Percentiles rank a stretch among this genome's conserved stretches.
Conservation (phyloP, 2,329 filamentous ascomycete species). For the Trichoderma koningii region DNA sequence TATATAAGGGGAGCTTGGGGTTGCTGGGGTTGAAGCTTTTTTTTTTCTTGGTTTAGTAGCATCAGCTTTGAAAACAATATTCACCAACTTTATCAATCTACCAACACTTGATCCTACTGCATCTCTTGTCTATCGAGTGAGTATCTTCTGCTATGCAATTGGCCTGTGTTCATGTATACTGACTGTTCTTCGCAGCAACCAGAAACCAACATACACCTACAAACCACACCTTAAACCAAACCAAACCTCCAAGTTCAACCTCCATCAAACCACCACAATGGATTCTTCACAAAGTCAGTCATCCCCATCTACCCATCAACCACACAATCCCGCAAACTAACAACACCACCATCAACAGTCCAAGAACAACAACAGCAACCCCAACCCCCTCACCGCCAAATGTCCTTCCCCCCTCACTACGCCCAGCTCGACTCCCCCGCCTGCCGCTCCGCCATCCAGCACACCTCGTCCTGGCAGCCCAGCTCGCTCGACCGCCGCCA, state of each 20-base stretch:
- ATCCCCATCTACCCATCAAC: neutral
- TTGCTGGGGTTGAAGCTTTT: no score
- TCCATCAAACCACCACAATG: neutral
- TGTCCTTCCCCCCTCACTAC: neutral
- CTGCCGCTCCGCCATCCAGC: slow-evolving; percentile 33
- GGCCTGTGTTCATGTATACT: no score
- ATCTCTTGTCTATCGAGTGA: no score
- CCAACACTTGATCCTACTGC: no score
- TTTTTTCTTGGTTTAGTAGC: no score
- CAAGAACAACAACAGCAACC: neutral
- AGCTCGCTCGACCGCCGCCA: slow-evolving; percentile 46
- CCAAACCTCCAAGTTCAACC: neutral
- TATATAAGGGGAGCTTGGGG: no score
- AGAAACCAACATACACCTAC: no score
- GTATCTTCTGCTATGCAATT: no score
- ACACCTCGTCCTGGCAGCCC: slow-evolving; percentile 51
- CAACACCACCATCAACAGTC: neutral
- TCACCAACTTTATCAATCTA: no score
- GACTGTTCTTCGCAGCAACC: no score
- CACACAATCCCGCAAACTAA: no score
- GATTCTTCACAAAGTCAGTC: slow-evolving; percentile 17
- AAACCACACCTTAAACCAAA: neutral
- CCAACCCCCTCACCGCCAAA: neutral
- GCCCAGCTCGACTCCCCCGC: slow-evolving; percentile 27
- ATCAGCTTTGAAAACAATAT: no score